These are phyloP conservation scores for Pugionium dolabratum DNA, from an alignment of 345 rosid genomes.

Conservation along the genomic window DNA sequence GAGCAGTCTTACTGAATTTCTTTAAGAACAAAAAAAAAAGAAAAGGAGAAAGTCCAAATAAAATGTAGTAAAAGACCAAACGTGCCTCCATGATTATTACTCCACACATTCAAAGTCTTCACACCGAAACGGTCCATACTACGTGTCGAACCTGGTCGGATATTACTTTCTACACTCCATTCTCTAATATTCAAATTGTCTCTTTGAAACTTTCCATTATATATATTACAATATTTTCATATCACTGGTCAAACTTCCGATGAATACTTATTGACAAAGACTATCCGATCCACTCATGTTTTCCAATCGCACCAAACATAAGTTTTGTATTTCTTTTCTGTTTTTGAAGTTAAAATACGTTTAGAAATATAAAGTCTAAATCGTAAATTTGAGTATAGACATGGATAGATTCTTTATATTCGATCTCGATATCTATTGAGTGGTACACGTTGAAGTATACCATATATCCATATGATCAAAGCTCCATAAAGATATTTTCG, in stretches of 20 bases:
- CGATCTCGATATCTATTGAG: slow-evolving; percentile 18
- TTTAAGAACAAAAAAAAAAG: background rate
- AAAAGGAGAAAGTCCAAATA: slow-evolving; percentile 34
- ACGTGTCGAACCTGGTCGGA: slow-evolving; percentile 33
- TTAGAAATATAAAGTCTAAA: slow-evolving; percentile 19
- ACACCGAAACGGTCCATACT: slow-evolving; percentile 36
- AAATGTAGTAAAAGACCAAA: slow-evolving; percentile 26
- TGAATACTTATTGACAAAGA: slow-evolving; percentile 22
- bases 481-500: slow-evolving; percentile 1
- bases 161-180: slow-evolving; percentile 24
- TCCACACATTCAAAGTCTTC: slow-evolving; percentile 36
- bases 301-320: slow-evolving; percentile 25
- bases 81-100: slow-evolving; percentile 43
- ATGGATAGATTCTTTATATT: slow-evolving; percentile 24
- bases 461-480: slow-evolving; percentile 23
- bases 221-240: slow-evolving; percentile 20
- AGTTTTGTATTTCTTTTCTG: background rate
- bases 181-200: slow-evolving; percentile 32
- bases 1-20: slow-evolving; percentile 28
- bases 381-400: slow-evolving; percentile 27
- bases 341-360: background rate
- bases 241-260: slow-evolving; percentile 35
- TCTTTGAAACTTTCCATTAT: slow-evolving; percentile 31
- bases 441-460: slow-evolving; percentile 36
- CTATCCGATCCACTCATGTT: slow-evolving; percentile 29